These are phyloP conservation scores for Boletus hoseneyae DNA, from an alignment of 1,284 basidiomycete species.

Conservation along the genomic window DNA sequence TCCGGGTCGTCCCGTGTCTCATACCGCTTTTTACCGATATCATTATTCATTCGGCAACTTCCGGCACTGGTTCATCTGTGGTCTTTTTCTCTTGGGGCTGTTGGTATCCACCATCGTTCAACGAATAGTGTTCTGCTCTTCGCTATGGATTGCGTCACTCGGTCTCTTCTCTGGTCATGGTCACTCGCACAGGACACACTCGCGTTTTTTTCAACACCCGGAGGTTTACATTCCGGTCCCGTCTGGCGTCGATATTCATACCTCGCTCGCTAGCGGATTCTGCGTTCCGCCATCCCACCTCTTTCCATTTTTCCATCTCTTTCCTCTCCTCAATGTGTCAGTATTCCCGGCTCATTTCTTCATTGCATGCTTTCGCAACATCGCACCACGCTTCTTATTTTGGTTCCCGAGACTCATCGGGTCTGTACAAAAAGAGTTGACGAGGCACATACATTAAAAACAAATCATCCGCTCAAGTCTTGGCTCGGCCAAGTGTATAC, in stretches of 20 bases:
- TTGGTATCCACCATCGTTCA: conserved; percentile 31
- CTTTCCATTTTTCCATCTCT: conserved; percentile 22
- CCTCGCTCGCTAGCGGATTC: conserved; percentile 37
- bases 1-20: conserved; percentile 23
- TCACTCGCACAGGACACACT: conserved; percentile 43
- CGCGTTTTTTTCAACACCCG: conserved; percentile 22
- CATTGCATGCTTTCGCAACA: conserved; percentile 44
- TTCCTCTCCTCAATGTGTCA: conserved; percentile 40
- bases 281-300: conserved; percentile 24
- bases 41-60: conserved; percentile 45
- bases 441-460: conserved; percentile 31
- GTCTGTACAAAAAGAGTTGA: conserved; percentile 36
- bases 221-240: conserved; percentile 32
- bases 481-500: conserved; percentile 36
- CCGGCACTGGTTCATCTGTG: conserved; percentile 27
- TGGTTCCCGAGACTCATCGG: conserved; percentile 29
- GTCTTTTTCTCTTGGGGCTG: conserved; percentile 31
- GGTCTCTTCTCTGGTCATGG: conserved; percentile 33
- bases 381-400: conserved; percentile 37
- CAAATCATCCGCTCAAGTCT: conserved; percentile 20
- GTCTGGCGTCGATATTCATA: conserved; percentile 45
- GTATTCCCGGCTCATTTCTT: conserved; percentile 38
- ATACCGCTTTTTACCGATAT: conserved; percentile 37
- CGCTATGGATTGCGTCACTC: conserved; percentile 28
- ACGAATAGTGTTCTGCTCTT: conserved; percentile 35